These are phyloP conservation scores for Ceratocystis cacaofunesta DNA, from an alignment of 2,329 filamentous ascomycete species.

Conservation along the genomic window DNA sequence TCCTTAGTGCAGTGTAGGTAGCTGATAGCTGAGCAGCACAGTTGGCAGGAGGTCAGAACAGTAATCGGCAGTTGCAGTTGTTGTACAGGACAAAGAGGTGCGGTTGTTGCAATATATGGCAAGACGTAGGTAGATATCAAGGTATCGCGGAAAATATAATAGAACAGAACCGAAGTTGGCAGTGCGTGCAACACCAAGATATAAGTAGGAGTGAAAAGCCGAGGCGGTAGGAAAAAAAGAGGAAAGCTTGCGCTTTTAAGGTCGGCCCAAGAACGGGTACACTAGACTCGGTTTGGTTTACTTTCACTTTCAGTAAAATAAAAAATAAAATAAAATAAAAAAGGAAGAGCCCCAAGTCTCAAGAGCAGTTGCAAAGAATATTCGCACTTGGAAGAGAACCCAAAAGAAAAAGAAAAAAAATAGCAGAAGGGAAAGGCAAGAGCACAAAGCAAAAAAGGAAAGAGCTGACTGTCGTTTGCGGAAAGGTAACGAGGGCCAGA, in stretches of 20 bases:
- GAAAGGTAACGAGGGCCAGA: background rate
- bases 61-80: background rate
- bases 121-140: background rate
- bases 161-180: background rate
- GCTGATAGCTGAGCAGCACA: background rate
- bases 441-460: background rate
- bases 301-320: background rate
- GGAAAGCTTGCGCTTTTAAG: background rate
- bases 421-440: background rate
- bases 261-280: background rate
- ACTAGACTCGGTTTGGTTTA: background rate
- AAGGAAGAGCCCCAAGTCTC: background rate
- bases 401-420: background rate
- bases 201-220: background rate
- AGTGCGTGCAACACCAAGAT: conserved; percentile 1
- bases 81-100: background rate
- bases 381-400: background rate
- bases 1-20: background rate
- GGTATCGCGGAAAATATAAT: background rate
- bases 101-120: background rate
- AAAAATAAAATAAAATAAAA: too few species aligned
- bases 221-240: background rate
- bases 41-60: background rate
- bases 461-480: background rate
- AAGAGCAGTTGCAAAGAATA: background rate